These are phyloP conservation scores for Fusarium sp. DNA, from an alignment of 2,329 filamentous ascomycete genomes.

Conservation along the genomic window DNA sequence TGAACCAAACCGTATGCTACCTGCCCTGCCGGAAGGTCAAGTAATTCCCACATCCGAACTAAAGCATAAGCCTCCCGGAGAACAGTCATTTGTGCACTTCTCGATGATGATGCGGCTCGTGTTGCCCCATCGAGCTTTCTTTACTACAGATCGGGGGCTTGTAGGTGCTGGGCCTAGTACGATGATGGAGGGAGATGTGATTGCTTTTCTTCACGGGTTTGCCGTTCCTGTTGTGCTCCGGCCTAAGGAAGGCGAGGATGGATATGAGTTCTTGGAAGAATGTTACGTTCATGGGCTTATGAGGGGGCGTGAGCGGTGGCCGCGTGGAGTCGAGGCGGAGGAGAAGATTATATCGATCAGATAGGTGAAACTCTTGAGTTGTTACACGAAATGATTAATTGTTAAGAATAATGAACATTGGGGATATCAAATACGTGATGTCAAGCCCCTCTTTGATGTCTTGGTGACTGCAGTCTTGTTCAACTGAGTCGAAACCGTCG, in stretches of 20 bases:
- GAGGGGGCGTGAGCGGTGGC: background rate
- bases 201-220: background rate
- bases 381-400: too few relatives aligned
- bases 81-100: background rate
- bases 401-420: too few relatives aligned
- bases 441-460: too few relatives aligned
- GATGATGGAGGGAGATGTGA: background rate
- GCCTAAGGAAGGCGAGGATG: background rate
- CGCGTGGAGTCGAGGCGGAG: background rate
- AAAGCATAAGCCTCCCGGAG: background rate
- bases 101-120: background rate
- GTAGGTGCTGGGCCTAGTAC: background rate
- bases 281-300: slow-evolving; percentile 1
- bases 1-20: background rate
- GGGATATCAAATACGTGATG: too few relatives aligned
- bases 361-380: background rate
- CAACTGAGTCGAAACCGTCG: too few relatives aligned
- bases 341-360: background rate
- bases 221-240: background rate
- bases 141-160: background rate
- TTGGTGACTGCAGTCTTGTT: too few relatives aligned
- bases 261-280: background rate
- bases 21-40: background rate
- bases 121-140: background rate
- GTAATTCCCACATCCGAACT: background rate